Evolutionary conservation across 1,139 yeast species (phyloP), one percentile per base, ranked within the genome.

Genomic region (Candida albicans): DNA sequence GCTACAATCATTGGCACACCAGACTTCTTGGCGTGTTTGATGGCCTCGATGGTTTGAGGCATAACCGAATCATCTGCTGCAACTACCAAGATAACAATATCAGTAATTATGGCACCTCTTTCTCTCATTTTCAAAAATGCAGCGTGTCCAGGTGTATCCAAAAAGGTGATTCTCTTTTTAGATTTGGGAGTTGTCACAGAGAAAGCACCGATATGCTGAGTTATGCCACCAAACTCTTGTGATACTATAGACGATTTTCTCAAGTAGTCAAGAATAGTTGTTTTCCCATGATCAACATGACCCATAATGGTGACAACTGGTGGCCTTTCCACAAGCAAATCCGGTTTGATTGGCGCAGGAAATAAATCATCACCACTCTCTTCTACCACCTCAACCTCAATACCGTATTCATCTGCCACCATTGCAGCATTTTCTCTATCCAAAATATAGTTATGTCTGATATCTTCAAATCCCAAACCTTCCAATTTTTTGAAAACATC

Each of bases 281-380:
- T 93, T 60, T 93, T 93, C 1, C 99, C 99, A 60, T 93, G 99
- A 63, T 93, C 99, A 34, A 93, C 99, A 64, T 93, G 99, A 4
- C 99, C 99, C 98, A 93, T 93, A 42, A 93, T 88, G 0, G 99
- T 91, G 1, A 93, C 97, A 24, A 93, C 86, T 0, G 99, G 99
- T 0, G 99, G 90, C 52, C 99, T 73, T 12, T 82, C 74, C 42
- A 81, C 81, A 49, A 86, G 62, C 18, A 62, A 53, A 4, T 73
- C 67, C 35, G 78, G 76, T 2, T 58, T 59, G 2, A 58, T 52
- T 1, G 70, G 55, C 34, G 59, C 68, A 40, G 83, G 80, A 53
- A 80, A 83, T 37, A 86, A 60, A 55, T 86, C 93, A n/a, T 77
- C 74, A 3, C 81, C 83, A 8, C 79, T 74, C 24, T 80, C 78